Percentiles rank a stretch among this genome's conserved stretches.
These are phyloP conservation scores for Hymenoscyphus repandus DNA, from an alignment of 2,329 filamentous ascomycete species.

Conservation along the genomic window DNA sequence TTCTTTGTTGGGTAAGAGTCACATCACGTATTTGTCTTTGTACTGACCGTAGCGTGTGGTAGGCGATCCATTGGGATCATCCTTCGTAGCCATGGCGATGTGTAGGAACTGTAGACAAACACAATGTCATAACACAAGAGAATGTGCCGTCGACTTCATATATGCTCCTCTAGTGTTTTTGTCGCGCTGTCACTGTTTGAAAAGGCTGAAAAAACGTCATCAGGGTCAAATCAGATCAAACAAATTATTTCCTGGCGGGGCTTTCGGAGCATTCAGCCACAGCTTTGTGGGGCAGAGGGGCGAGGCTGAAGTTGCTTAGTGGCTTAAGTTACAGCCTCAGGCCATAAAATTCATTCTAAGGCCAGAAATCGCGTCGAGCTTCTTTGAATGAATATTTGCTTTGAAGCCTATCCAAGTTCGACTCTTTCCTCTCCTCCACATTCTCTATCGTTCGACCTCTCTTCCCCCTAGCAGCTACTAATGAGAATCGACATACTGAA, in stretches of 20 bases:
- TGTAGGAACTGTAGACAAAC: background rate
- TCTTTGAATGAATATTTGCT: background rate
- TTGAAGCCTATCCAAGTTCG: background rate
- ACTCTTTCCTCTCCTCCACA: background rate
- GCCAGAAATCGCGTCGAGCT: background rate
- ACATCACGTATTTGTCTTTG: constrained; percentile 1
- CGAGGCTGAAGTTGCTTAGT: background rate
- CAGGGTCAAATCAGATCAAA: constrained; percentile 9
- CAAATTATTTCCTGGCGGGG: background rate
- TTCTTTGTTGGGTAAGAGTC: constrained; percentile 31
- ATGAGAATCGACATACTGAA: too few relatives aligned
- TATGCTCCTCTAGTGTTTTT: too few relatives aligned
- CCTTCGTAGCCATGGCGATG: constrained; percentile 2
- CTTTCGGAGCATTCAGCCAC: too few relatives aligned
- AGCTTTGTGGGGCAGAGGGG: background rate
- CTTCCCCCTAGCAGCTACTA: too few relatives aligned
- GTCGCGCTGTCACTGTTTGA: too few relatives aligned
- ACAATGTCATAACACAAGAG: constrained; percentile 20
- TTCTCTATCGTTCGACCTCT: too few relatives aligned
- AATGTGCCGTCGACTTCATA: too few relatives aligned
- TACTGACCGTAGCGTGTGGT: constrained; percentile 26
- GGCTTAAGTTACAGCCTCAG: background rate
- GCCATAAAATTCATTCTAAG: background rate
- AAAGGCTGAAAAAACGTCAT: constrained; percentile 13
- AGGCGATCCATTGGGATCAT: background rate